These are phyloP conservation scores for Clavulina sp. DNA, from an alignment of 768 basidiomycete genomes.

Conservation along the genomic window DNA sequence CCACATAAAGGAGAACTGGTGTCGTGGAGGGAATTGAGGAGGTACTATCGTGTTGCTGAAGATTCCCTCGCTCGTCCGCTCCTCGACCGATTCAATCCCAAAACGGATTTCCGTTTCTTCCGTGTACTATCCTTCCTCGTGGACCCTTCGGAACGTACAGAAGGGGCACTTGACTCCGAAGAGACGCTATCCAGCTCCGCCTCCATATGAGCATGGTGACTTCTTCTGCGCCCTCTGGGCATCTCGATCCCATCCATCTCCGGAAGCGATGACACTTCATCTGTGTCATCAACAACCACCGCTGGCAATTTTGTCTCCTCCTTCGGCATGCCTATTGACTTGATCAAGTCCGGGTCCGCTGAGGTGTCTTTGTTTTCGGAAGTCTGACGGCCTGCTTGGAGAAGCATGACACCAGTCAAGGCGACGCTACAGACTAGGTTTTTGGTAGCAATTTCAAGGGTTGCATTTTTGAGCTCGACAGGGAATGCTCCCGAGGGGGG, in stretches of 20 bases:
- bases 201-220: neutral
- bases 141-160: too few species aligned
- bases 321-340: neutral
- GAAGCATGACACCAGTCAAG: conserved; percentile 65
- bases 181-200: neutral
- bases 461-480: neutral
- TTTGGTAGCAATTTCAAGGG: conserved; percentile 34
- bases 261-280: neutral
- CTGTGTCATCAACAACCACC: neutral
- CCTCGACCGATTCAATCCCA: too few species aligned
- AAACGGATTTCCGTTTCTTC: too few species aligned
- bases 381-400: conserved; percentile 77
- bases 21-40: too few species aligned
- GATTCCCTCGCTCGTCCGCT: too few species aligned
- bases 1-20: too few species aligned
- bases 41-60: too few species aligned
- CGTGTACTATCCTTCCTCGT: too few species aligned
- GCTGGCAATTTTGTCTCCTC: neutral
- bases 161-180: neutral
- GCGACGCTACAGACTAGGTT: conserved; percentile 79
- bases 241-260: neutral
- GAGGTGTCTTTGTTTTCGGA: conserved; percentile 46
- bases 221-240: neutral
- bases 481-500: neutral
- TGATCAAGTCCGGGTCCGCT: neutral